Evolutionary conservation across 257 asterid species (phyloP), one percentile per base, ranked within the genome.

Genomic region (Leonotis leonurus): DNA sequence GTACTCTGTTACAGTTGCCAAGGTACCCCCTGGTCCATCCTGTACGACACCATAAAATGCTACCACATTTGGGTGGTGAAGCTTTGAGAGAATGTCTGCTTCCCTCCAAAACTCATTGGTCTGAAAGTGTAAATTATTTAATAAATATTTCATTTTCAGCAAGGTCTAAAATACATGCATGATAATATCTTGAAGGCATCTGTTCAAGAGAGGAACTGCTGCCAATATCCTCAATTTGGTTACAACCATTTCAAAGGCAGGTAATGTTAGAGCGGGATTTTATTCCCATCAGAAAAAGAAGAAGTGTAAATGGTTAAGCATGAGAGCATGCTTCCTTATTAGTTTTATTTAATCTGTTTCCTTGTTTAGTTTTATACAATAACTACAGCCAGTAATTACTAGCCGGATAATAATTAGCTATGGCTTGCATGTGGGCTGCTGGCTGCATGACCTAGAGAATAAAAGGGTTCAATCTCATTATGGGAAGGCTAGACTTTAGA

Each of bases 51-150:
- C 93, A 50, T 85, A 85, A 72, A 80, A 85, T 44, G 93, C 93
- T 56, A 85, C 87, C 74, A 85, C 89, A 66, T 85, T 85, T 8
- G 93, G 93, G 82, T 85, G 93, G 66, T 85, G 93, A 78, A 85
- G 89, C 80, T 80, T 82, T 21, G 93, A 85, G 20, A 85, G 84
- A 68, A 85, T 85, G 50, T 80, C 87, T 62, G 93, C 89, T 78
- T 85, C 93, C 70, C 83, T 72, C 89, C 93, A 85, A 70, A 85
- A 85, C 60, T 85, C 93, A 46, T 76, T 54, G 29, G 83, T 75
- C 93, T 85, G 84, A 35, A 70, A 73, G 29, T 40, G 25, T 39
- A 51, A 50, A 50, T 51, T 27, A 70, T 2, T 60, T 33, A n/a
- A 52, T 37, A 4, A 56, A 56, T 41, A 30, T 30, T 1, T 5